Conservation (phyloP, 2,329 filamentous ascomycete genomes). For the Beauveria asiatica region DNA sequence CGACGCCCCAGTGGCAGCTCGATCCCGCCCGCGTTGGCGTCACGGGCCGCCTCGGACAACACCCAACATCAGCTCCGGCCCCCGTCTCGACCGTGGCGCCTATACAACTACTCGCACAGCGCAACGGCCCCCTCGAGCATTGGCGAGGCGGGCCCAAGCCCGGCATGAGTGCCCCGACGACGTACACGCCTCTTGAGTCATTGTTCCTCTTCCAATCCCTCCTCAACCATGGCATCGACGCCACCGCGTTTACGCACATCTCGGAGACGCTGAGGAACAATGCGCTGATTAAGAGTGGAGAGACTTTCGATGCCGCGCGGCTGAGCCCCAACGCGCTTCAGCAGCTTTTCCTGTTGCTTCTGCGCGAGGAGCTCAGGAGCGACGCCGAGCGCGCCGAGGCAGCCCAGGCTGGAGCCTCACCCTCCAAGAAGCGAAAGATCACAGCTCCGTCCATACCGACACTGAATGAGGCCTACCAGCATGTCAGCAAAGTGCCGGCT, state of each 20-base stretch:
- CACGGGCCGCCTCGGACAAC: not conserved
- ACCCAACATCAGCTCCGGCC: not conserved
- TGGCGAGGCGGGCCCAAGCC: constrained; percentile 43
- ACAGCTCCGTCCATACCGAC: constrained; percentile 55
- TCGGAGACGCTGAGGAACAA: constrained; percentile 69
- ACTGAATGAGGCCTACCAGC: constrained; percentile 56
- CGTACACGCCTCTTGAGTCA: constrained; percentile 79
- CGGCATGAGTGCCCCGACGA: constrained; percentile 49
- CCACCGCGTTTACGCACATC: constrained; percentile 60
- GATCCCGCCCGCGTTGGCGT: constrained; percentile 2
- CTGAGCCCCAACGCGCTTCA: constrained; percentile 71
- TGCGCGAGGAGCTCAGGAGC: constrained; percentile 62
- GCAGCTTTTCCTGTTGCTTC: constrained; percentile 65
- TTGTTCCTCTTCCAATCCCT: constrained; percentile 78
- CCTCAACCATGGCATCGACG: constrained; percentile 55
- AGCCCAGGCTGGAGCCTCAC: constrained; percentile 30
- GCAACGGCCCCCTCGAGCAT: constrained; percentile 46
- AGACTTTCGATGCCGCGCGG: constrained; percentile 63
- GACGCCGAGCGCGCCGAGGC: constrained; percentile 35
- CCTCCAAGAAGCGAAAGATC: constrained; percentile 67
- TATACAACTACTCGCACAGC: constrained; percentile 43
- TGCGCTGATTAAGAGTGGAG: constrained; percentile 59
- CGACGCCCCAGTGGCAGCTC: not conserved
- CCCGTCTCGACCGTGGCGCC: constrained; percentile 40
- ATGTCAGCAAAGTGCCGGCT: constrained; percentile 58